Evolutionary conservation across 495 filamentous ascomycete genomes (phyloP).

Genomic region (Talaromyces stipitatus): DNA sequence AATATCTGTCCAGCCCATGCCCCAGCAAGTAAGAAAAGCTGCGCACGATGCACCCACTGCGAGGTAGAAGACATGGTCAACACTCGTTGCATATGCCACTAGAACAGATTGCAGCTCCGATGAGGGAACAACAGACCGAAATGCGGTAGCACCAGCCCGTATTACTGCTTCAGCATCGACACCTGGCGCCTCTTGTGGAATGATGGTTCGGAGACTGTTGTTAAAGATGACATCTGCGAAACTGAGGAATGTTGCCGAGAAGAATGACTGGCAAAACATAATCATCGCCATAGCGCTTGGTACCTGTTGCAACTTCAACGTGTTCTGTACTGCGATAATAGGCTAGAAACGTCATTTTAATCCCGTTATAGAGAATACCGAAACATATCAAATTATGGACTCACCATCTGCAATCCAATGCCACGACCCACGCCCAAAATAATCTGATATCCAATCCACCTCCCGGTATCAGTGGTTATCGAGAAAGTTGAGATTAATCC

Average conservation of each 20-base stretch:
- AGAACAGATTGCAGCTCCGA: conserved; percentile 8
- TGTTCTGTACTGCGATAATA: conserved; percentile 30
- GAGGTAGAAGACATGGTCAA: conserved; percentile 28
- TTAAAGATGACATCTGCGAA: conserved; percentile 23
- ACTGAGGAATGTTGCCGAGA: conserved; percentile 20
- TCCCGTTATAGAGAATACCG: not conserved
- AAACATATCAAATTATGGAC: too few species aligned
- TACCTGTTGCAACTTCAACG: conserved; percentile 8
- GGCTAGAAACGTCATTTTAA: conserved; percentile 9
- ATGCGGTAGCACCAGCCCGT: conserved; percentile 24
- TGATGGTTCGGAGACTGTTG: conserved; percentile 12
- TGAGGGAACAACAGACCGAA: conserved; percentile 19
- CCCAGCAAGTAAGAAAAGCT: conserved; percentile 25
- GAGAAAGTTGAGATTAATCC: conserved; percentile 26
- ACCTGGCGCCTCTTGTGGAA: conserved; percentile 17
- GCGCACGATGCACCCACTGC: conserved; percentile 14
- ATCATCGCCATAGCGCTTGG: conserved; percentile 21
- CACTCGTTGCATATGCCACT: conserved; percentile 25
- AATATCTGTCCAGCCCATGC: conserved; percentile 39
- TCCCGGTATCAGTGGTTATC: conserved; percentile 24
- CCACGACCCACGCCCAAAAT: conserved; percentile 25
- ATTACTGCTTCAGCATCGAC: conserved; percentile 20
- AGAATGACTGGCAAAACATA: conserved; percentile 23
- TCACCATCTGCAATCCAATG: conserved; percentile 18
- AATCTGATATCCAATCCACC: conserved; percentile 35